Conservation (phyloP, 1,284 basidiomycete species). For the Pseudozyma flocculosa region DNA sequence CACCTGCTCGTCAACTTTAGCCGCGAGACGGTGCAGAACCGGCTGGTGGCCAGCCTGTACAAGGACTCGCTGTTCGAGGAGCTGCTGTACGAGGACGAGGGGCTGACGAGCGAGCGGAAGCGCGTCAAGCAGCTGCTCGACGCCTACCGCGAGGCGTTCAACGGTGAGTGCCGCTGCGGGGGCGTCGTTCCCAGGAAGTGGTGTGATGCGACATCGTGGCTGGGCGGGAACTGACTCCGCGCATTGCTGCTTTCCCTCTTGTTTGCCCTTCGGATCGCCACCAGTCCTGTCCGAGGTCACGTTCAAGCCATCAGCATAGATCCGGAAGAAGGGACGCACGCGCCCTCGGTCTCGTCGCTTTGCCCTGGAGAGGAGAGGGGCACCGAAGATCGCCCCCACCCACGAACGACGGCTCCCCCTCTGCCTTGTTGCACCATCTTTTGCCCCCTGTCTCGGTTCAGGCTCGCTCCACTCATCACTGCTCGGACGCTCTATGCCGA, state of each 20-base stretch:
- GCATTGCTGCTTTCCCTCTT: background rate
- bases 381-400: too few relatives aligned
- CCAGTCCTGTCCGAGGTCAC: slow-evolving; percentile 43
- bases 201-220: background rate
- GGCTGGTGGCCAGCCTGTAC: slow-evolving; percentile 87
- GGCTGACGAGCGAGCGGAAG: slow-evolving; percentile 85
- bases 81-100: slow-evolving; percentile 92
- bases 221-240: background rate
- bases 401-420: too few relatives aligned
- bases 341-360: background rate
- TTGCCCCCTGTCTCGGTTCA: too few relatives aligned
- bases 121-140: slow-evolving; percentile 91
- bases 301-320: slow-evolving; percentile 30
- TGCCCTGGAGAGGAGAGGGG: too few relatives aligned
- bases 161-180: slow-evolving; percentile 12
- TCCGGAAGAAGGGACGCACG: background rate
- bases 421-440: too few relatives aligned
- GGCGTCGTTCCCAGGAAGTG: background rate
- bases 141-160: slow-evolving; percentile 94
- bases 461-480: too few relatives aligned
- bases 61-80: slow-evolving; percentile 78
- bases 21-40: slow-evolving; percentile 93
- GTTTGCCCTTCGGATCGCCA: background rate
- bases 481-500: too few relatives aligned
- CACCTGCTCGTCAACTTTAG: slow-evolving; percentile 88